Conservation (phyloP, 2,329 filamentous ascomycete species). For the Pseudofabraea citricarpa region DNA sequence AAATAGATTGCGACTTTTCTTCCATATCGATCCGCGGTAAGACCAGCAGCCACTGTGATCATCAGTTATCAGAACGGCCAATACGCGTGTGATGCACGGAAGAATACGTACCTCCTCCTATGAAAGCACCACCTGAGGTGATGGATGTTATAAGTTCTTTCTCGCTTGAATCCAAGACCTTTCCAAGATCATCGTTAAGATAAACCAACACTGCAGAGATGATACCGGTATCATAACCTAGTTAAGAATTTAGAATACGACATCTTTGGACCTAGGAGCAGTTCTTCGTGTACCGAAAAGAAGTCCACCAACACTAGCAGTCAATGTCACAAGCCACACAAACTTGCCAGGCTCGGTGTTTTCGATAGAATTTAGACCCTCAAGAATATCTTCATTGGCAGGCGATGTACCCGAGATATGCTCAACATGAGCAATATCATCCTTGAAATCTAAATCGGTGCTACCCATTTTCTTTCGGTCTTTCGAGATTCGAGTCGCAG, state of each 20-base stretch:
- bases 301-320: constrained; percentile 59
- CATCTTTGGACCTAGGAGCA: constrained; percentile 8
- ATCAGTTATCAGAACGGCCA: too few species aligned
- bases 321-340: constrained; percentile 54
- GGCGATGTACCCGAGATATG: constrained; percentile 6
- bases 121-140: constrained; percentile 41
- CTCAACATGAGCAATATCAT: constrained; percentile 11
- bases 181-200: constrained; percentile 33
- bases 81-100: too few species aligned
- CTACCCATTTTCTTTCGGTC: not conserved
- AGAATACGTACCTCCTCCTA: too few species aligned
- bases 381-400: constrained; percentile 7
- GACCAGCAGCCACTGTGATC: constrained; percentile 32
- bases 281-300: constrained; percentile 55
- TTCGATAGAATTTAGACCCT: constrained; percentile 29
- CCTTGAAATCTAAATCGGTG: constrained; percentile 1
- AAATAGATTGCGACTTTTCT: constrained; percentile 36
- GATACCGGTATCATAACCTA: constrained; percentile 42
- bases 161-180: constrained; percentile 34
- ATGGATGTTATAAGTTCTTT: constrained; percentile 48
- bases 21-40: constrained; percentile 32
- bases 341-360: constrained; percentile 38
- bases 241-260: constrained; percentile 15
- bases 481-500: too few species aligned
- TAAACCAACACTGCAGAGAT: constrained; percentile 40